Base-by-base conservation (phyloP, 139 green algal genomes). In the Coelastrella sp. region DNA sequence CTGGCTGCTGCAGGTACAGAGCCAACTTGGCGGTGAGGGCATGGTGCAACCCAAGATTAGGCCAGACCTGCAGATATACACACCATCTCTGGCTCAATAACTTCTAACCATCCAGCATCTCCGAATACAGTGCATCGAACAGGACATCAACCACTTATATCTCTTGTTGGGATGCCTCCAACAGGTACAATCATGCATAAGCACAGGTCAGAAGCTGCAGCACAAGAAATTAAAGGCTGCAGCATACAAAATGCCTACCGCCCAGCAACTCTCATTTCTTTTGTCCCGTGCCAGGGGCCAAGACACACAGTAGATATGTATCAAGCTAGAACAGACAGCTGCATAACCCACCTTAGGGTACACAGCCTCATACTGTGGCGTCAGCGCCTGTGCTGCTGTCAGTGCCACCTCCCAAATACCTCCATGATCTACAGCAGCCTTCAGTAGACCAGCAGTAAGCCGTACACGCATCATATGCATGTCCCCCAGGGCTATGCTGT, bases 21-120 rank as follows among this genome's bases (percentile, higher is more conserved):
- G 89, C 84, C 59, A 93, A 84, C 73, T 92, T 92, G 15, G 85
- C 89, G 2, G 88, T 51, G 38, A 80, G 75, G 3, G 88, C 91
- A 4, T 66, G 50, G 60, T 92, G 90, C 40, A 91, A 71, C 2
- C 76, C 82, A n/a, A 90, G 82, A 19, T 86, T 86, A 3, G 88
- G 87, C 83, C 85, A 90, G 0, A 83, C 84, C 59, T 90, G 86
- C 72, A 66, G 5, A 15, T 7, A 69, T 41, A 5, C 35, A 48
- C 4, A 50, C 35, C 8, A 79, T 60, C 8, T 11, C 25, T n/a
- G 19, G 17, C 25, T 7, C 45, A 27, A 40, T 9, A 76, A 40
- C 32, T 45, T 50, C 11, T 43, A 45, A 8, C 37, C 7, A 30
- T 37, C 7, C 13, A 45, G 67, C 35, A 41, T 32, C 15, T 8